These are phyloP conservation scores for Dispira simplex DNA, from an alignment of 192 early-diverging fungal species.

Conservation along the genomic window DNA sequence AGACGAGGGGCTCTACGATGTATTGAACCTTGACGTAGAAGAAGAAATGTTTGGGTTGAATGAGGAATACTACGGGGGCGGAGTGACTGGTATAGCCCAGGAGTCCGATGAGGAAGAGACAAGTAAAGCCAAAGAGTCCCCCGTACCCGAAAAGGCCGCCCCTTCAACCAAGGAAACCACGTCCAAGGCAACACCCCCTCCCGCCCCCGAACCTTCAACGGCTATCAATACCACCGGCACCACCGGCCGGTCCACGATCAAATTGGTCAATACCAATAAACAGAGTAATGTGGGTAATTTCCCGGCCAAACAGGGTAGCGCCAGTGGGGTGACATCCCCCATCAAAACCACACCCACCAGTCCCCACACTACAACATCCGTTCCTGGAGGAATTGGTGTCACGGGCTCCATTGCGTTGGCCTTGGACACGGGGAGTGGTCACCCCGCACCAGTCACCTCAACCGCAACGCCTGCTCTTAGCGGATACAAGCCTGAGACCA, in stretches of 20 bases:
- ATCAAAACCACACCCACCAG: neutral
- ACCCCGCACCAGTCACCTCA: too few relatives aligned
- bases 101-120: neutral
- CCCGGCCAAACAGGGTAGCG: neutral
- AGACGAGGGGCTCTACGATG: conserved; percentile 86
- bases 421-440: too few relatives aligned
- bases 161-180: too few relatives aligned
- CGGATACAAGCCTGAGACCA: conserved; percentile 8
- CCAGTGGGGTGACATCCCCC: neutral
- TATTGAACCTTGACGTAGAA: conserved; percentile 80
- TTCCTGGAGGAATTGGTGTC: neutral
- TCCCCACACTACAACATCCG: neutral
- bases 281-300: neutral
- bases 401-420: too few relatives aligned
- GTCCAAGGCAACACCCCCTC: neutral
- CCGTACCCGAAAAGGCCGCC: too few relatives aligned
- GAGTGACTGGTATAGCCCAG: neutral
- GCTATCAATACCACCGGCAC: neutral
- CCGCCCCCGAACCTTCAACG: neutral
- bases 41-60: conserved; percentile 60
- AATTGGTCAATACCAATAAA: neutral
- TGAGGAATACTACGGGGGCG: conserved; percentile 1
- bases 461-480: too few relatives aligned
- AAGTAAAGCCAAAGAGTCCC: neutral
- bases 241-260: conserved; percentile 7